Percentiles rank a stretch among this genome's conserved stretches.
These are phyloP conservation scores for Trapa bicornis DNA, from an alignment of 345 rosid genomes.

Conservation along the genomic window DNA sequence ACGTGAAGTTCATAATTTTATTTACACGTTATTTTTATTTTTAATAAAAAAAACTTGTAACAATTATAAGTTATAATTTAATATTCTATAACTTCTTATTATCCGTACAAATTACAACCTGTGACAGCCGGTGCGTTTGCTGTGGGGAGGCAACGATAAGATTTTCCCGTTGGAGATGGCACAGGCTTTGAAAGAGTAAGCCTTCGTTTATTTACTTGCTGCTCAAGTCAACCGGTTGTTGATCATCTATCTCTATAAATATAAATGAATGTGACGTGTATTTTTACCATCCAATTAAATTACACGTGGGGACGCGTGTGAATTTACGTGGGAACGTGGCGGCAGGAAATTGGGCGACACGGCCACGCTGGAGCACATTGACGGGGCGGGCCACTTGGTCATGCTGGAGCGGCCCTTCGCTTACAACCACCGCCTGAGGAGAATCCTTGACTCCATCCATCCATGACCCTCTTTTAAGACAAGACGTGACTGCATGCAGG, in stretches of 20 bases:
- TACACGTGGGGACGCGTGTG: neutral
- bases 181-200: slow-evolving; percentile 9
- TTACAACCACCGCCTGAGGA: slow-evolving; percentile 1
- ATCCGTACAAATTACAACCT: no score
- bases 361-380: slow-evolving; percentile 6
- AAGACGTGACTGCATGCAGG: no score
- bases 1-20: no score
- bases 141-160: slow-evolving; percentile 20
- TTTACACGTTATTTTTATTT: no score
- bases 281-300: no score
- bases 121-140: slow-evolving; percentile 18
- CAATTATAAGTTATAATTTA: no score
- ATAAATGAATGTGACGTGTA: no score
- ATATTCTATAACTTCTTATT: no score
- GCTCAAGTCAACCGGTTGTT: no score
- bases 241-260: no score
- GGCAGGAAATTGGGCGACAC: slow-evolving; percentile 9
- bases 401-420: slow-evolving; percentile 7
- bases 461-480: no score
- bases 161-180: slow-evolving; percentile 13
- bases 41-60: no score
- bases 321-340: neutral
- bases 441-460: slow-evolving; percentile 1
- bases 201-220: neutral
- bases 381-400: slow-evolving; percentile 5